Evolutionary conservation across 2,329 filamentous ascomycete genomes (phyloP), one percentile per base, ranked within the genome.

Genomic region (Nectriaceae sp.): DNA sequence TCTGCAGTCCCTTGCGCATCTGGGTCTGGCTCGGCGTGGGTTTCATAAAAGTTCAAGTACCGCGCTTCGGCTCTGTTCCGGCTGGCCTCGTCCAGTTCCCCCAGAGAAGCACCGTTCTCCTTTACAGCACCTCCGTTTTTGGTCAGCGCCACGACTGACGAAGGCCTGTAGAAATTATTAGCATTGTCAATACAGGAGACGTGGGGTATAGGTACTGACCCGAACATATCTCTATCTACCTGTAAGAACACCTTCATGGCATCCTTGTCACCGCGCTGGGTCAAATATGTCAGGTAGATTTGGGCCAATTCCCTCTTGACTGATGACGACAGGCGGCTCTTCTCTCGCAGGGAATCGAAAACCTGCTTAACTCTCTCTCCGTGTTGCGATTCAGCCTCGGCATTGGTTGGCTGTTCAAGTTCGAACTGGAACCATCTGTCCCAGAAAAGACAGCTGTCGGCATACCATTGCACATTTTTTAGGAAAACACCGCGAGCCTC

Each of bases 391-490:
- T 93, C 89, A 3, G 79, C 76, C 42, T 84, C 80, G 1, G 77
- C 72, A 52, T 75, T 85, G 2, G 85, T 87, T 11, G 89, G 87
- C 67, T 96, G 92, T 47, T 89, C 84, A 41, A 95, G 76, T 73
- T 99, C 94, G 64, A 99, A 96, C 49, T 87, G 77, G 46, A 97
- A 80, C 77, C 91, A 97, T 63, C 83, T 89, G 59, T 85, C 78
- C 93, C 94, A 99, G 76, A 97, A 97, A 37, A 89, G 77, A 26
- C 85, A 82, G 68, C 91, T 96, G 65, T 94, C 89, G 2, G 86
- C 78, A 66, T 95, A 96, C 77, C 85, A 90, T 65, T 91, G 85
- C 47, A 88, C 79, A 60, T 96, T 93, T 69, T 87, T 88, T 53
- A 84, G 74, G 73, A 93, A 97, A 1, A 96, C 83, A 44, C 87